Base-by-base conservation (phyloP, 306 rosid species). In the Gynostemma pentaphyllum region DNA sequence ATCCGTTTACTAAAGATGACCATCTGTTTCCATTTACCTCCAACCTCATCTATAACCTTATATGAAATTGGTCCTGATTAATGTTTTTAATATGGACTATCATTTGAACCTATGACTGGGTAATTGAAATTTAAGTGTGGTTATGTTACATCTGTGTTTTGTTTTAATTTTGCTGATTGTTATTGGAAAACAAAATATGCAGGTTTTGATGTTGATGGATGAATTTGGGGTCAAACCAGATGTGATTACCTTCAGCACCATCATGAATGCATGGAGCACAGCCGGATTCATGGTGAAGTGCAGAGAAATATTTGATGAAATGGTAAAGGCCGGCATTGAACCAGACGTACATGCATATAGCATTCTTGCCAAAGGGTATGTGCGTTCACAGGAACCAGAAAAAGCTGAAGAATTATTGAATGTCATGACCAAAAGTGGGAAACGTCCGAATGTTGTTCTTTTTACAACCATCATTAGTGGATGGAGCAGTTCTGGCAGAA, bases 251-350 rank as follows among this genome's bases (percentile, higher is more conserved):
- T 86, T 63, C 51, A 86, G 95, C 61, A 75, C 85, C 29, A 78
- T 83, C 62, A 81, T 86, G 89, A 86, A 83, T 83, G 89, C 83
- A 42, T 86, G 89, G 95, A 79, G 95, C 85, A 72, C 81, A 63
- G 89, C 89, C 19, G 87, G 95, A 70, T 81, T 75, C 71, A 67
- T 83, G 79, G 85, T 63, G 52, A 81, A 83, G 65, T 77, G 87
- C 79, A 77, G 73, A 70, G 78, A 83, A 77, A 45, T 83, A 61
- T 86, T 77, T 29, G 45, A 79, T 61, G 80, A 81, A 44, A 83
- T 81, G 95, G 68, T 81, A 70, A 77, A 83, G 67, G 82, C 84
- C 18, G 87, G 89, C 51, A 78, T 86, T 61, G 67, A 81, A 64
- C 89, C 95, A 0, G 95, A 86, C 53, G 77, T 21, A 1, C 95